Base-by-base conservation (phyloP, 257 asterid genomes). In the Capsicum rhomboideum region DNA sequence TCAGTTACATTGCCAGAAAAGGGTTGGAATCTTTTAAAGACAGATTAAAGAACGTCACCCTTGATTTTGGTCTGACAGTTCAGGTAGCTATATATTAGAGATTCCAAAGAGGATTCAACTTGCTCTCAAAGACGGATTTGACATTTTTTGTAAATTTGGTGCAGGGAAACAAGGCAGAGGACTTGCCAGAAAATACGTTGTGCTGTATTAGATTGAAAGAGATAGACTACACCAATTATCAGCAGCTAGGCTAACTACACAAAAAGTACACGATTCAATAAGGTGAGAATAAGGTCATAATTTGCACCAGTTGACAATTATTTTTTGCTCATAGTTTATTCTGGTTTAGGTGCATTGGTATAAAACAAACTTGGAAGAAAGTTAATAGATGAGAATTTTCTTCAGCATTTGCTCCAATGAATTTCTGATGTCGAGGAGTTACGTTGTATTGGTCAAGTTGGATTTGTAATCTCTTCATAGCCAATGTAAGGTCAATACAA, bases 151-250 rank as follows among this genome's bases (percentile, higher is more conserved):
- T 37, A 40, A 52, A 85, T 44, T 44, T 82, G 83, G 72, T 89
- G 87, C 95, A 95, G 98, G 98, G 98, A 84, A 94, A 90, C 90
- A 95, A 93, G 84, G 88, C 90, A 1, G 98, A 95, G 82, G 97
- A 95, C 68, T 87, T 94, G 66, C 98, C 99, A 0, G 99, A 95
- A 79, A 87, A 91, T 85, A 87, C 93, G 90, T 14, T 95, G 29
- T 94, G 98, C 86, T 93, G 99, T 78, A 5, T 91, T 58, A 89
- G 99, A 23, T 71, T 95, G 84, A 94, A 94, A 83, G 97, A 93
- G 89, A 90, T 94, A 10, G 91, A 93, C 87, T 89, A 90, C 37
- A n/a, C n/a, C n/a, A 92, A 92, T 77, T 91, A 90, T 75, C 86
- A 90, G 85, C 93, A 90, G 84, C 92, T 95, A 68, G 85, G 92